Evolutionary conservation across 306 rosid species (phyloP).

Genomic region (Castanea sativa): DNA sequence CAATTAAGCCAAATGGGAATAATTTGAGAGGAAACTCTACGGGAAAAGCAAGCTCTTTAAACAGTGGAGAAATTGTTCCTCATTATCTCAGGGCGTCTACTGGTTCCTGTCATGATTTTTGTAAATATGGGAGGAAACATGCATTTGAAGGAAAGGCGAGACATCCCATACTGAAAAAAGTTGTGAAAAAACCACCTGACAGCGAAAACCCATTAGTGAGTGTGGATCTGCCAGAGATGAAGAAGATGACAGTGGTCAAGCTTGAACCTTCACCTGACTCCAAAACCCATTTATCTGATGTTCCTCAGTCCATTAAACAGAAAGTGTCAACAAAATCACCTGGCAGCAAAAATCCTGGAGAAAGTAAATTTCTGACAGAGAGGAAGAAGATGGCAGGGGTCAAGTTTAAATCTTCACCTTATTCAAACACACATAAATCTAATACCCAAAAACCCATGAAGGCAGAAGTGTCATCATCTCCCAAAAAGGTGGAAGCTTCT

Average conservation of each 20-base stretch:
- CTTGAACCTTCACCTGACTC: constrained; percentile 33
- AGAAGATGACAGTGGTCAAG: constrained; percentile 19
- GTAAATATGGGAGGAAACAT: constrained; percentile 67
- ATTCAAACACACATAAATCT: constrained; percentile 22
- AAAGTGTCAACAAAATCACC: constrained; percentile 30
- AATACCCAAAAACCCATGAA: constrained; percentile 31
- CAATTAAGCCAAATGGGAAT: constrained; percentile 24
- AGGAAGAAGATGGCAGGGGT: constrained; percentile 36
- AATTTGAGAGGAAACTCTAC: constrained; percentile 48
- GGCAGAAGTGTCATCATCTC: constrained; percentile 35
- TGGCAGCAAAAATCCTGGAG: constrained; percentile 23
- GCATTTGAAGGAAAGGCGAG: constrained; percentile 39
- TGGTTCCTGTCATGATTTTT: constrained; percentile 89
- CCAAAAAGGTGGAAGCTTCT: constrained; percentile 33
- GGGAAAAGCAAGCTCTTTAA: constrained; percentile 41
- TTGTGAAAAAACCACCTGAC: constrained; percentile 28
- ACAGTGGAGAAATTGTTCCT: constrained; percentile 40
- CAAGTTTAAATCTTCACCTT: constrained; percentile 33
- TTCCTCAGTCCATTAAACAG: neutral
- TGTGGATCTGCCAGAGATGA: constrained; percentile 26
- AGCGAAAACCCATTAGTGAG: constrained; percentile 26
- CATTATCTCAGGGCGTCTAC: constrained; percentile 76
- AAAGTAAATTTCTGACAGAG: constrained; percentile 24
- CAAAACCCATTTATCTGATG: constrained; percentile 15
- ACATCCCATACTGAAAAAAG: constrained; percentile 34